phyloP scores from a whole-genome alignment of 1,284 basidiomycete genomes.

The Tilletiopsis washingtonensis region DNA sequence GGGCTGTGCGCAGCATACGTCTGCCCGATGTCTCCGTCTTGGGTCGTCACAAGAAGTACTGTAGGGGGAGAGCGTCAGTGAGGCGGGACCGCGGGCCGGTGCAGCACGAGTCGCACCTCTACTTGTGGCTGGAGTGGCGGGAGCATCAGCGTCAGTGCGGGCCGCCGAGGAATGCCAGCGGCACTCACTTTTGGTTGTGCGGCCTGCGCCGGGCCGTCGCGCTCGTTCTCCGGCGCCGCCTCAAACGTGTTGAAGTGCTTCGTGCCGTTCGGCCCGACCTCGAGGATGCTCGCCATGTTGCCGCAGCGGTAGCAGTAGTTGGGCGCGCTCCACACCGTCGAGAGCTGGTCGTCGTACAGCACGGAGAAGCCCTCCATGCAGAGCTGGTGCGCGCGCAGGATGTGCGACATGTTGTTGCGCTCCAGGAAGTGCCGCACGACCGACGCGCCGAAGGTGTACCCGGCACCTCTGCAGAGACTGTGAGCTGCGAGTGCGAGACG shows the following conservation, averaged over 20 bases:
- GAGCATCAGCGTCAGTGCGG: no score
- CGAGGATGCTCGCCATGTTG: constrained; percentile 90
- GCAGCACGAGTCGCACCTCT: no score
- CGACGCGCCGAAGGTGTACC: constrained; percentile 96
- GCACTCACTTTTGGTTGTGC: constrained; percentile 6
- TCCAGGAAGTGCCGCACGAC: constrained; percentile 90
- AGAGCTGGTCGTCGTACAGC: constrained; percentile 86
- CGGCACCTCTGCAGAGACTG: constrained; percentile 66
- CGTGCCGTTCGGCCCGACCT: constrained; percentile 79
- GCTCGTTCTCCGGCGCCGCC: constrained; percentile 94
- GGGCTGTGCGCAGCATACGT: no score
- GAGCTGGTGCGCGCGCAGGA: constrained; percentile 93
- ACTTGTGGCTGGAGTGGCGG: no score
- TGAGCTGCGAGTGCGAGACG: neutral
- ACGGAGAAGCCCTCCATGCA: constrained; percentile 99
- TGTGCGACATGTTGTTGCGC: constrained; percentile 95
- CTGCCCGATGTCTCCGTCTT: no score
- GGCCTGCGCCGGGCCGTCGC: constrained; percentile 45
- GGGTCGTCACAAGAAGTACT: no score
- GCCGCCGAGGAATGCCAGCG: no score
- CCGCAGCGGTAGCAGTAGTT: constrained; percentile 99
- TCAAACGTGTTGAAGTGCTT: constrained; percentile 98
- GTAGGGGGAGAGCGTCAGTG: no score
- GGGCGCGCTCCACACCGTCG: constrained; percentile 96
- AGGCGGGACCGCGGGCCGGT: no score